Evolutionary conservation across 2,329 filamentous ascomycete genomes (phyloP), one percentile per base, ranked within the genome.

Genomic region (Beauveria bassiana): DNA sequence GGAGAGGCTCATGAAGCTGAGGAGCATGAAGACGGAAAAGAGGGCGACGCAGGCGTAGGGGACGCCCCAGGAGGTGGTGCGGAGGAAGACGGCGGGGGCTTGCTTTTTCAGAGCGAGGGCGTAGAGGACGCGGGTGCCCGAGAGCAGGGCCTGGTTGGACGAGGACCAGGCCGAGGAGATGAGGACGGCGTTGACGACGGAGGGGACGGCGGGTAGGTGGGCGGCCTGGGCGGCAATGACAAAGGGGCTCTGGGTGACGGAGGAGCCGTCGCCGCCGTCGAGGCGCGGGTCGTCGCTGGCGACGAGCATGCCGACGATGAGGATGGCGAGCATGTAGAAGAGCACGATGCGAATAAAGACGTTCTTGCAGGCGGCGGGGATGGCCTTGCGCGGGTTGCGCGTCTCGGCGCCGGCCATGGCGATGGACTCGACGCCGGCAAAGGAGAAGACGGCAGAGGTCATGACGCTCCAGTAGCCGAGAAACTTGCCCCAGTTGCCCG

Each of bases 111-210:
- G 77, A 0, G 85, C 84, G 59, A 87, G 74, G 4, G 80, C 82
- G 64, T 85, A 83, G 5, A 87, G 74, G 40, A 84, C 82, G 52
- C 85, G 79, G 0, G 84, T 85, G 31, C 83, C 84, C 1, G 82
- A 76, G 46, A 79, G 75, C 40, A 92, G 76, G 68, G 81, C 84
- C 65, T 87, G 85, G 66, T 91, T 91, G 0, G 83, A 85, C 0
- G 87, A 81, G 0, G 87, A 90, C 74, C 84, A 87, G 0, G 86
- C 88, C 0, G 86, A 88, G 0, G 86, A 89, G 65, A 92, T 79
- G 66, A 93, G 86, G 28, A 92, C 79, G 42, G 88, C 89, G 70
- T 93, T 93, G 73, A 93, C 86, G 60, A 93, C 82, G 6, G 84
- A 85, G 0, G 88, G 86, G 5, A 92, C 81, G 7, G 81, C 86